A percentile compares a stretch with the other conserved stretches of the same genome.
Evolutionary conservation across 306 rosid species (phyloP).

Genomic region (Mucuna pruriens): DNA sequence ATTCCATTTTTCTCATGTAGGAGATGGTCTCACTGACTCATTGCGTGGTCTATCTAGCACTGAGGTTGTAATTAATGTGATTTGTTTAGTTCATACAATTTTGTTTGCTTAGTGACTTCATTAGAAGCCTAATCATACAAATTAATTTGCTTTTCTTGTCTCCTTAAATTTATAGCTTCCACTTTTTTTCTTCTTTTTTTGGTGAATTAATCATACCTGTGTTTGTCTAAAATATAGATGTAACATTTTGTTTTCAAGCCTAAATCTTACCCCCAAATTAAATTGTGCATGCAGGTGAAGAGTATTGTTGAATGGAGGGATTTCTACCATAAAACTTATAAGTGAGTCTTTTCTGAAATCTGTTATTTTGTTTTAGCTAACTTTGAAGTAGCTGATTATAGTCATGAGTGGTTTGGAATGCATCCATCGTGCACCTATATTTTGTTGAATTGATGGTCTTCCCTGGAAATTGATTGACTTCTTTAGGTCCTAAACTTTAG

Average conservation of each 20-base stretch:
- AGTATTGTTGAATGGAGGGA: slow-evolving; percentile 92
- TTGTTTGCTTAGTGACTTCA: not conserved
- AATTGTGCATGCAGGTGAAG: slow-evolving; percentile 70
- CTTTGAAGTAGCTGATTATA: slow-evolving; percentile 25
- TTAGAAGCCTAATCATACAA: not conserved
- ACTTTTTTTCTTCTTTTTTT: not conserved
- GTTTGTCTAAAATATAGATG: slow-evolving; percentile 7
- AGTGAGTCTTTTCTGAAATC: slow-evolving; percentile 59
- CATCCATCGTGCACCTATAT: not conserved
- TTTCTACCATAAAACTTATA: slow-evolving; percentile 76
- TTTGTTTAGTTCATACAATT: not conserved
- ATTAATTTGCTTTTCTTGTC: not conserved
- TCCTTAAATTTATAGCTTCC: slow-evolving; percentile 8
- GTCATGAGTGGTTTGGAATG: slow-evolving; percentile 9
- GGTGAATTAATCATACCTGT: not conserved
- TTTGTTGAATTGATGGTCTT: not conserved
- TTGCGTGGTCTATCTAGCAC: slow-evolving; percentile 79
- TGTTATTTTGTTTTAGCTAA: slow-evolving; percentile 16
- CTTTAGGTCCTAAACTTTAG: not conserved
- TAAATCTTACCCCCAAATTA: slow-evolving; percentile 11
- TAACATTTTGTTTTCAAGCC: not conserved
- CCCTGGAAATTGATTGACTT: not conserved
- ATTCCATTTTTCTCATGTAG: slow-evolving; percentile 50
- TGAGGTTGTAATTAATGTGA: slow-evolving; percentile 57
- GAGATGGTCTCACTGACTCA: slow-evolving; percentile 91